Base-by-base conservation (phyloP, 345 rosid species). In the Carallia pectinifolia region DNA sequence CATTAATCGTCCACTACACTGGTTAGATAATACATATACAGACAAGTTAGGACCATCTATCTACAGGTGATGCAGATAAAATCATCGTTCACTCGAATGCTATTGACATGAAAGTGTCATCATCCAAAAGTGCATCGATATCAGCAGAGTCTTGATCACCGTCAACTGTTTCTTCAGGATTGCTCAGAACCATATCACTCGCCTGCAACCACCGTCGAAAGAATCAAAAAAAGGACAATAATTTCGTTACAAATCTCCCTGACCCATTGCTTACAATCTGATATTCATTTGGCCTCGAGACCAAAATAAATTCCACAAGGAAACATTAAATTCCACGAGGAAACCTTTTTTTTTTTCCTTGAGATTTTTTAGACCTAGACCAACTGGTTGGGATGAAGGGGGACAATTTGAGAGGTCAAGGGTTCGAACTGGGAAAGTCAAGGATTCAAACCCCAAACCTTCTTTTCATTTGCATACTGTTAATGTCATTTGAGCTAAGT, bases 51-150 rank as follows among this genome's bases (percentile, higher is more conserved):
- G 62, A 70, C 74, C 68, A 36, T 60, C 58, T 74, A 75, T 75
- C 74, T 76, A 77, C 80, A 73, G 76, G 40, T 27, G n/a, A 58
- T 52, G 56, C 33, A 53, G 58, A 76, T 39, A 16, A 59, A 59
- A 53, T 54, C 58, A 12, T 23, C 33, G 5, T 16, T 84, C 82
- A 85, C 71, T 83, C 91, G 69, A 87, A 87, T 61, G 88, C 83
- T 67, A 83, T 68, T 6, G 96, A 83, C 93, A 91, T 88, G 76
- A 88, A 82, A n/a, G 85, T 64, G 44, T 88, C 92, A 19, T 92
- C 92, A 52, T 89, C 83, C 81, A 92, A 76, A 71, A 89, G 80
- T 58, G 93, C 81, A 9, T 92, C 86, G 6, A 92, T 75, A 72
- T 84, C 92, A 54, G 83, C 17, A n/a, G 81, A 61, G 34, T 87